Base-by-base conservation (phyloP, 371 early-diverging fungal genomes). In the Rhizomucor miehei region DNA sequence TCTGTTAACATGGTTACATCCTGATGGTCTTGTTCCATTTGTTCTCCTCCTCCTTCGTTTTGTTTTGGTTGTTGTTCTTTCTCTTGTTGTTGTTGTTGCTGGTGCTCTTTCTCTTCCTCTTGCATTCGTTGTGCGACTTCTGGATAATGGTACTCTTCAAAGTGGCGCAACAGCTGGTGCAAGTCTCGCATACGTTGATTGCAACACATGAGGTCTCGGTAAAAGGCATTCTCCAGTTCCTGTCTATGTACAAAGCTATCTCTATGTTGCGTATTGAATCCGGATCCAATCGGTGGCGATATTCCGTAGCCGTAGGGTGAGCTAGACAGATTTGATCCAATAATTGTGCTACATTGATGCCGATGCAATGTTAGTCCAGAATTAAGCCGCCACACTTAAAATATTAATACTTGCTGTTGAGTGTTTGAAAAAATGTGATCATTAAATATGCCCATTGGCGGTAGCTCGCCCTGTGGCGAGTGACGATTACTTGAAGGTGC, bases 131-230 rank as follows among this genome's bases (percentile, higher is more conserved):
- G 47, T 14, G 29, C 23, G 8, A 29, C 29, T 29, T 29, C 5
- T 8, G 29, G 29, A 25, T 55, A 46, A 46, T 55, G 97, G 57
- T 79, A 80, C 63, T 93, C 93, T 66, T 96, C 96, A 67, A 91
- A 94, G 74, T 96, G 96, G 62, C 92, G 90, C 53, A 94, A 75
- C 54, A 96, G 81, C 48, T 92, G 93, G 73, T 95, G 95, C 48
- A 96, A 75, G 70, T 90, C 89, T 48, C 77, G 79, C 37, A 96
- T 81, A 29, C 75, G 70, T 45, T 86, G 73, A n/a, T 93, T 94
- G 60, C 96, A 96, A 77, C 96, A 96, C 25, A 81, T 74, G 38
- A 94, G 89, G 79, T 96, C 91, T 61, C 87, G 86, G 75, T 94
- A 95, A 69, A 91, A 95, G 39, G 80, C 75, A 61, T 85, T 86